Evolutionary conservation across 164 flowering plant genomes (phyloP), one percentile per base, ranked within the genome.

Genomic region (Macadamia integrifolia): DNA sequence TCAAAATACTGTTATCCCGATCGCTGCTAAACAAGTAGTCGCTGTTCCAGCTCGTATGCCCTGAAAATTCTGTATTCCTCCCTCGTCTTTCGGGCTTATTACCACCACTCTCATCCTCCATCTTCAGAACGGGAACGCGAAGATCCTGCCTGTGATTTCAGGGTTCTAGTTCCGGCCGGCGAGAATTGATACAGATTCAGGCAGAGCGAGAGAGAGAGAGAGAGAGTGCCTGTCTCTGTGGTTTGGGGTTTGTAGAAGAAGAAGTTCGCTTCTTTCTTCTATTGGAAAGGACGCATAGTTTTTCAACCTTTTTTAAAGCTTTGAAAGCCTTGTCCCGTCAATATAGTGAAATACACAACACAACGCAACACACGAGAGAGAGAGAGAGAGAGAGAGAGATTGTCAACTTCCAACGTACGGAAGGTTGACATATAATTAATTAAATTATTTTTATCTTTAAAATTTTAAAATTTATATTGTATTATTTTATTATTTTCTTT

Each of bases 11-110:
- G 71, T 64, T 77, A 53, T 80, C 85, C 14, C 71, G 61, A 12
- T 73, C 75, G 67, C 49, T 65, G 0, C 75, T 71, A 70, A 80
- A 76, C 77, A 79, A 76, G 79, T 74, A 75, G 61, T 44, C 72
- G 67, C 69, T 62, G 42, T 76, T 80, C 85, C 86, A 86, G 74
- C 72, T 67, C 4, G 80, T 72, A 23, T 75, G 72, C 40, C 70
- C 23, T 5, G 78, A 9, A 62, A 67, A 67, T 32, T 69, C 68
- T n/a, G 69, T 50, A 35, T 5, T 35, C 40, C 40, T 35, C 40
- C 40, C 40, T 35, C 0, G 40, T 35, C 3, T 35, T 35, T 23
- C 23, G 23, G 40, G 5, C 40, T 35, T 35, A 23, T 23, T 23
- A 23, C 23, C 23, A 35, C 40, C 40, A 35, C 40, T 79, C 17